Evolutionary conservation across 768 basidiomycete genomes (phyloP), one percentile per base, ranked within the genome.

Genomic region (Serendipita indica): DNA sequence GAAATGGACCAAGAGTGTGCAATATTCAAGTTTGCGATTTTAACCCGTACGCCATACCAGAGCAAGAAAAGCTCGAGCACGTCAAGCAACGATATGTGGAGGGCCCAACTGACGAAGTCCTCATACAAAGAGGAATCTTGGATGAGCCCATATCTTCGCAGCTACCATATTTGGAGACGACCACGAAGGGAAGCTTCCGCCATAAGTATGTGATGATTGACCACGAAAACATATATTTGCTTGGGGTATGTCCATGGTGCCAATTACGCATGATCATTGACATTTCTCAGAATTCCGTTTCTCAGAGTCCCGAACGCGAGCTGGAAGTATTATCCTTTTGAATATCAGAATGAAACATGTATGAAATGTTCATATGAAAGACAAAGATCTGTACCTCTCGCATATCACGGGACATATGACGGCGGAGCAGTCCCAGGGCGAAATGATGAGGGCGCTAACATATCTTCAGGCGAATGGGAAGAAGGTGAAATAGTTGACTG

Each of bases 1-100:
- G 22, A 16, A 27, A 10, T 10, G 49, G 22, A 12, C 49, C 10
- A 33, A n/a, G 30, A 12, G 22, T 7, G 16, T 54, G n/a, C 49
- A 54, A 54, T 18, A 16, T 54, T 33, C 49, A 54, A 28, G 22
- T 54, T 22, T 54, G 49, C 25, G 49, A 54, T 30, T 54, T 54
- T 30, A 54, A 54, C 25, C 49, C 49, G 12, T 54, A 54, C 49
- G 49, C 49, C 25, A 18, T 54, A 33, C 25, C 49, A 10, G 32
- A 16, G 49, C 20, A 27, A 10, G 22, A n/a, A 10, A 37, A 37
- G n/a, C 35, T n/a, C 35, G 35, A 10, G 35, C 10, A 16, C 25
- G 22, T 28, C 25, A 54, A 4, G 16, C 30, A 54, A 7, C 49
- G 49, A 4, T 54, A 54, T 30, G 49, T 54, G n/a, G 4, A 54